Conservation (phyloP, 129 eudicot genomes). For the Tanacetum coccineum region DNA sequence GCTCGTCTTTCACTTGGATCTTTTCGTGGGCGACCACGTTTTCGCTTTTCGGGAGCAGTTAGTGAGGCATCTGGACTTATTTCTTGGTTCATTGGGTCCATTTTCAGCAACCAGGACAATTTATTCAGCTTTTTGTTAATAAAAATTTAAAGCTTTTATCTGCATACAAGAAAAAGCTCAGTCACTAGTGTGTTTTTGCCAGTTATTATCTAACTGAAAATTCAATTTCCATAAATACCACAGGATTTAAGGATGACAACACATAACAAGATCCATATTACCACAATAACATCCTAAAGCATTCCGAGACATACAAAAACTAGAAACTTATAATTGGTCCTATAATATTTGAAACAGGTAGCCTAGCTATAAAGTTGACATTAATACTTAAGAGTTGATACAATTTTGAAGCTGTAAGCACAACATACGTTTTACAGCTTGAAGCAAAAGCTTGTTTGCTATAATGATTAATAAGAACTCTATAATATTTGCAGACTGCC, state of each 20-base stretch:
- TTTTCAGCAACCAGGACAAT: constrained; percentile 25
- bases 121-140: constrained; percentile 7
- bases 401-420: too few relatives aligned
- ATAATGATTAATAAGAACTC: too few relatives aligned
- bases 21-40: constrained; percentile 90
- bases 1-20: constrained; percentile 48
- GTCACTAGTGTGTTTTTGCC: too few relatives aligned
- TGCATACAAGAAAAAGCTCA: neutral
- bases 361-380: too few relatives aligned
- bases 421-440: too few relatives aligned
- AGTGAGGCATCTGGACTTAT: constrained; percentile 34
- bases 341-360: too few relatives aligned
- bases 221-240: constrained; percentile 5
- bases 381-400: too few relatives aligned
- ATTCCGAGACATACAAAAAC: neutral
- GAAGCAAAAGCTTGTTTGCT: too few relatives aligned
- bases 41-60: constrained; percentile 47
- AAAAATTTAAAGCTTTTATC: constrained; percentile 18
- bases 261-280: too few relatives aligned
- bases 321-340: neutral
- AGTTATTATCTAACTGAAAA: neutral
- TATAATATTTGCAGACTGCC: neutral
- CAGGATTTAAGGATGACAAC: too few relatives aligned
- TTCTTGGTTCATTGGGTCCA: constrained; percentile 50
- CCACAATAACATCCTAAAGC: neutral